A percentile compares a stretch with the other conserved stretches of the same genome.
Evolutionary conservation across 2,329 filamentous ascomycete genomes (phyloP).

Genomic region (Diaporthe longicolla): DNA sequence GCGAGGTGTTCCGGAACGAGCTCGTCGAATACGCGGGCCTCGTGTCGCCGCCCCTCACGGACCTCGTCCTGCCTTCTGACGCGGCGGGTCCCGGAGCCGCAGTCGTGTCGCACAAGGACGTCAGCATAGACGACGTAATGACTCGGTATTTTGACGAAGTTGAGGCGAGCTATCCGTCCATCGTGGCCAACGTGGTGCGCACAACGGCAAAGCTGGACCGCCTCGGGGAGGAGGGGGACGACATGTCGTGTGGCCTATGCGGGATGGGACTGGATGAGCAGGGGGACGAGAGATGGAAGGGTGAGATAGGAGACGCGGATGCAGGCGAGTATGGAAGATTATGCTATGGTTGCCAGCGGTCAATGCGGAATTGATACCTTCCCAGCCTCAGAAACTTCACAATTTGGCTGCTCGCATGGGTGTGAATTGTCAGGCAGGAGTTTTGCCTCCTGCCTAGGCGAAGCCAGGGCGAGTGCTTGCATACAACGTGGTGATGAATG

Average conservation of each 20-base stretch:
- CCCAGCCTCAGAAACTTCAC: neutral
- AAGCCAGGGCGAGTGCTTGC: neutral
- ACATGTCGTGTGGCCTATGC: slow-evolving; percentile 75
- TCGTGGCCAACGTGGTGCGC: slow-evolving; percentile 95
- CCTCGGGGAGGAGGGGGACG: slow-evolving; percentile 52
- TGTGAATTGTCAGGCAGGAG: neutral
- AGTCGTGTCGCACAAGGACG: slow-evolving; percentile 77
- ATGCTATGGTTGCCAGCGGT: slow-evolving; percentile 83
- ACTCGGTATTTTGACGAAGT: slow-evolving; percentile 88
- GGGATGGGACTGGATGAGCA: slow-evolving; percentile 74
- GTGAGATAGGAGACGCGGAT: slow-evolving; percentile 67
- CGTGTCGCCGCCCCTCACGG: slow-evolving; percentile 64
- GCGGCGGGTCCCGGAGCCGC: slow-evolving; percentile 45
- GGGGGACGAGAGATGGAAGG: slow-evolving; percentile 75
- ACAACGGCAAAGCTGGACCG: slow-evolving; percentile 86
- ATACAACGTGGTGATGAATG: neutral
- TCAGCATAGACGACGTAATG: slow-evolving; percentile 94
- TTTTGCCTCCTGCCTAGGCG: neutral
- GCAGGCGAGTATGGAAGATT: slow-evolving; percentile 56
- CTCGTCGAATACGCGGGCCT: slow-evolving; percentile 75
- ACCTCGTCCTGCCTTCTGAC: slow-evolving; percentile 60
- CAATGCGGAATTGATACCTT: slow-evolving; percentile 64
- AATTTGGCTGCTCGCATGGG: too few species aligned
- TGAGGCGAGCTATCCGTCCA: slow-evolving; percentile 87
- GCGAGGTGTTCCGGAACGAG: slow-evolving; percentile 89